Evolutionary conservation across 2,329 filamentous ascomycete species (phyloP).

Genomic region (Myriosclerotinia curreyana): DNA sequence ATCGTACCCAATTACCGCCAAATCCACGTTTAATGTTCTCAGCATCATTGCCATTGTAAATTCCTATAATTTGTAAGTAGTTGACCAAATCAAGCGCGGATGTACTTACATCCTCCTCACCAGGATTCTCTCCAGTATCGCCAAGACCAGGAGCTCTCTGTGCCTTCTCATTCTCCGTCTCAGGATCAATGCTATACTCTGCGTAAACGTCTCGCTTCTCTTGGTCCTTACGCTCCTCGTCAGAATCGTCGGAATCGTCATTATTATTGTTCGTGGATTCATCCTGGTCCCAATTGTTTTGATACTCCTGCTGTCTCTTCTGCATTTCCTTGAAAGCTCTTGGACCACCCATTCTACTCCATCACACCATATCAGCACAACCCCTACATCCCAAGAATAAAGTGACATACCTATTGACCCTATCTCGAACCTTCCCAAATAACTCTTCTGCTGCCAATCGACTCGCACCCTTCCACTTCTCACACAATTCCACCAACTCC

Average conservation of each 20-base stretch:
- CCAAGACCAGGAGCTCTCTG: constrained; percentile 38
- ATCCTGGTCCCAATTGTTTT: constrained; percentile 43
- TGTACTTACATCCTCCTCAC: constrained; percentile 44
- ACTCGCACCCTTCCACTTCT: constrained; percentile 59
- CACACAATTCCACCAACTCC: constrained; percentile 54
- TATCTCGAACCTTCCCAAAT: constrained; percentile 57
- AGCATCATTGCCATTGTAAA: constrained; percentile 72
- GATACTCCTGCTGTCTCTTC: constrained; percentile 45
- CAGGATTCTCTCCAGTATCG: constrained; percentile 40
- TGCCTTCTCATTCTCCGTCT: constrained; percentile 40
- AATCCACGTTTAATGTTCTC: constrained; percentile 60
- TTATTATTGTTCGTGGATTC: constrained; percentile 29
- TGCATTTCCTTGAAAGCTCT: constrained; percentile 53
- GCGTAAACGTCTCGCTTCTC: constrained; percentile 39
- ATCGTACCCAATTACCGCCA: constrained; percentile 62
- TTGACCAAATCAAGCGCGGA: constrained; percentile 28
- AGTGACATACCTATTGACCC: constrained; percentile 48
- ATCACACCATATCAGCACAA: constrained; percentile 16
- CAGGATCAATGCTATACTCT: constrained; percentile 38
- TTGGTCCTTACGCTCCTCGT: constrained; percentile 42
- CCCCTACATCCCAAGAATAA: background rate
- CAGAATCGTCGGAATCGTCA: constrained; percentile 37
- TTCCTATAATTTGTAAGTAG: constrained; percentile 43
- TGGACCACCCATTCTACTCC: constrained; percentile 55
- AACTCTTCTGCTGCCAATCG: constrained; percentile 65